Conservation (phyloP, 257 asterid species). For the Solanum lignicaule region DNA sequence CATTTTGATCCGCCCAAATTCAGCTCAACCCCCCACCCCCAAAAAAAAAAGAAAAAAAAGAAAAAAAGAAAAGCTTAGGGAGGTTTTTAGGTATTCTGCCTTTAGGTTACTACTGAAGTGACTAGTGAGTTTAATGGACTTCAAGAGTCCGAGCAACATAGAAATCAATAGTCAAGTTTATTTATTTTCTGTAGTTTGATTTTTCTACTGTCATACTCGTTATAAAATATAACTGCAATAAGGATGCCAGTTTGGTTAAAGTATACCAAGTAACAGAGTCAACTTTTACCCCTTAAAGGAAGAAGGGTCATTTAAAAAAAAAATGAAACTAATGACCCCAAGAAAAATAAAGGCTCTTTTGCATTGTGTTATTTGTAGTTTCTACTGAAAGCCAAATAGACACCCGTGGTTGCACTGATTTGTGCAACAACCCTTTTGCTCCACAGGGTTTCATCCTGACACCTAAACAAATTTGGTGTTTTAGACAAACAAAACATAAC, state of each 20-base stretch:
- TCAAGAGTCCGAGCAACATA: neutral
- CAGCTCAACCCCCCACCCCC: neutral
- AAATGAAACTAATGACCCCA: neutral
- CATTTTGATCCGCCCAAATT: neutral
- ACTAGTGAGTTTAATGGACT: neutral
- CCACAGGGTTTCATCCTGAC: neutral
- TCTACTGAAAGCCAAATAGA: neutral
- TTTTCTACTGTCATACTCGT: neutral
- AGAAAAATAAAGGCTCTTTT: neutral
- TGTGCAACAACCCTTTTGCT: neutral
- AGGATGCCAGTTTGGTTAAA: neutral
- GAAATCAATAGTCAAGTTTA: neutral
- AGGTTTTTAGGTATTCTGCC: neutral
- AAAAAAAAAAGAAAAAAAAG: no score
- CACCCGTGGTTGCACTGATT: neutral
- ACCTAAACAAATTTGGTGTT: neutral
- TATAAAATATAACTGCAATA: neutral
- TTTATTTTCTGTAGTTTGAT: neutral
- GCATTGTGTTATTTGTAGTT: neutral
- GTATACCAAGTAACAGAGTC: neutral
- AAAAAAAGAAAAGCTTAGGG: no score
- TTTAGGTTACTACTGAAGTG: neutral
- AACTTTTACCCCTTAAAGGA: neutral
- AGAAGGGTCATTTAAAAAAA: neutral
- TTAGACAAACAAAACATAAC: neutral